Base-by-base conservation (phyloP, 768 basidiomycete genomes). In the Dacryopinax primogenitus region DNA sequence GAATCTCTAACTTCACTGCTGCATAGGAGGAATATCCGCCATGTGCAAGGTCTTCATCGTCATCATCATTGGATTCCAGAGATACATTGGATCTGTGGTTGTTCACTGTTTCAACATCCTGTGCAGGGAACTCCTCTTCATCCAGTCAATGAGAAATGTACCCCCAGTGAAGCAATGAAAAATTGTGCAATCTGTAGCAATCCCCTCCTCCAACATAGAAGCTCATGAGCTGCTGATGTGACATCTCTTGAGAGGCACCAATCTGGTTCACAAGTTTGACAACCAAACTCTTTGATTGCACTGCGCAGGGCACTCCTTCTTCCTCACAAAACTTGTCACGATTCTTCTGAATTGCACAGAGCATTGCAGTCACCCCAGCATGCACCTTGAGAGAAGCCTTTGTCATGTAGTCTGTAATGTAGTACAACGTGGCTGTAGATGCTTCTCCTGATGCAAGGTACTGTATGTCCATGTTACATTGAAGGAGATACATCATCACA, bases 351-450 rank as follows among this genome's bases (percentile, higher is more conserved):
- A 58, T 58, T 3, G 51, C 51, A 18, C 32, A 58, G 15, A 58
- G 9, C 13, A 58, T 7, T 2, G 51, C 51, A 18, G 4, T 58
- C 13, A 58, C 6, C 0, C 77, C 65, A 23, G 79, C 75, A 68
- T 81, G 77, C 0, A 75, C 67, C 37, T 78, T 78, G 9, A 81
- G 65, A 44, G 77, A 73, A 0, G 75, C 65, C 64, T 82, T 82
- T 0, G 79, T 77, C 15, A 82, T 80, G 62, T 82, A 81, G 64
- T 82, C 74, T 0, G 80, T 81, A n/a, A 81, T 78, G 62, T 81
- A 82, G 64, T 78, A 79, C 3, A 78, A 34, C 0, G 79, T 66
- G 0, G 80, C 79, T 64, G 80, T 80, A 1, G 78, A 78, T 0
- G 73, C 66, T 3, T 69, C 41, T 0, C 80, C 80, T 0, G 78